Conservation (phyloP, 2,329 filamentous ascomycete genomes). For the Epichloe coenophiala region DNA sequence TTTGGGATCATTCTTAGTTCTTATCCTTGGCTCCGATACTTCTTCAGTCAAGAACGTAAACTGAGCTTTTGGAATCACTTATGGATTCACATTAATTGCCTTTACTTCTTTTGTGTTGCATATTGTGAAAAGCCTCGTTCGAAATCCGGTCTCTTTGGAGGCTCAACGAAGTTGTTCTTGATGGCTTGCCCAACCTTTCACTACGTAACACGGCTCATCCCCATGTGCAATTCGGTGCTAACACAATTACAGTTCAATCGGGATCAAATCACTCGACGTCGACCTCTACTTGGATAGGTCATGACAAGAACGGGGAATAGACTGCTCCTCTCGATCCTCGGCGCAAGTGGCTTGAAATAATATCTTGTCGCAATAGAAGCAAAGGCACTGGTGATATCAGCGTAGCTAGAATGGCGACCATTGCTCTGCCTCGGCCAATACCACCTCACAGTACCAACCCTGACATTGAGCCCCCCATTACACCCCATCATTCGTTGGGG, state of each 20-base stretch:
- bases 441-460: constrained; percentile 30
- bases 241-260: neutral
- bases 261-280: neutral
- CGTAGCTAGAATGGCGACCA: constrained; percentile 33
- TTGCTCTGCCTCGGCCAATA: constrained; percentile 37
- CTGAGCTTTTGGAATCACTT: neutral
- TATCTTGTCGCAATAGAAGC: neutral
- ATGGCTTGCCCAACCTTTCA: neutral
- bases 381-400: neutral
- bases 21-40: neutral
- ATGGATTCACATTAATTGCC: neutral
- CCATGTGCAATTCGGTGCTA: neutral
- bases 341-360: neutral
- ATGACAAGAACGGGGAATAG: neutral
- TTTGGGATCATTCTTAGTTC: neutral
- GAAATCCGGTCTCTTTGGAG: neutral
- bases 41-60: neutral
- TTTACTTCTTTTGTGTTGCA: neutral
- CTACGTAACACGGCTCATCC: neutral
- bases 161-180: neutral
- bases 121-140: neutral
- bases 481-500: constrained; percentile 28
- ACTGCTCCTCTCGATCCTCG: neutral
- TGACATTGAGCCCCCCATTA: constrained; percentile 23
- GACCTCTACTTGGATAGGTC: neutral